Evolutionary conservation across 176 grass and related monocot species (phyloP), one percentile per base, ranked within the genome.

Genomic region (Phoenix roebelenii): DNA sequence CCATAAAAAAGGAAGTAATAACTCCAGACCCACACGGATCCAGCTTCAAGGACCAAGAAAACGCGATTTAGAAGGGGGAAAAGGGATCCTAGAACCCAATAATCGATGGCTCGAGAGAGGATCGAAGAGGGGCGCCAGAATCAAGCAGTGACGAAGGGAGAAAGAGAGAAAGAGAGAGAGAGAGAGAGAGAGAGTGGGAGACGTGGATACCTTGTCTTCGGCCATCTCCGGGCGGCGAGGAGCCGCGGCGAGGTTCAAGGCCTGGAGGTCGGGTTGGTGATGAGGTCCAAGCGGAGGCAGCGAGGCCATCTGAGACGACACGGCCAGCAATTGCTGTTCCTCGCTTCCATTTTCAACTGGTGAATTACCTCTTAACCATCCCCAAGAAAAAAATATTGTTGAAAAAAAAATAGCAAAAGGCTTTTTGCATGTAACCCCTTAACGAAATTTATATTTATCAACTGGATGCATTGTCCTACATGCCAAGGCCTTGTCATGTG

Each of bases 141-240:
- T 44, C 35, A 9, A 0, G 35, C 35, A 12, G 18, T 0, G 30
- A n/a, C 7, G 4, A 16, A 68, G 4, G 15, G 52, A 0, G 22
- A n/a, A n/a, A 68, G 12, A 5, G 52, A 4, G 4, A 0, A 16
- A 68, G 12, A 5, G 52, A 4, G 4, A 18, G 29, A 5, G 22
- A 16, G 18, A 68, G 4, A 5, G 52, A 0, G 22, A 68, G 12
- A 5, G 52, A 4, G 4, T 14, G 29, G 15, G 22, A 16, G 18
- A 56, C 3, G n/a, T 7, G 10, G 3, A 32, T 16, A 68, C 65
- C 65, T 57, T 68, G 26, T 15, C 65, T 16, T 68, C 52, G 14
- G 17, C 51, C 65, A 68, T 56, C 52, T 68, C 28, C 52, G 65
- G 28, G 4, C 50, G 23, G 24, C 52, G 25, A 52, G 65, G 17